Conservation (phyloP, 345 rosid genomes). For the Eucalyptus shirleyi region DNA sequence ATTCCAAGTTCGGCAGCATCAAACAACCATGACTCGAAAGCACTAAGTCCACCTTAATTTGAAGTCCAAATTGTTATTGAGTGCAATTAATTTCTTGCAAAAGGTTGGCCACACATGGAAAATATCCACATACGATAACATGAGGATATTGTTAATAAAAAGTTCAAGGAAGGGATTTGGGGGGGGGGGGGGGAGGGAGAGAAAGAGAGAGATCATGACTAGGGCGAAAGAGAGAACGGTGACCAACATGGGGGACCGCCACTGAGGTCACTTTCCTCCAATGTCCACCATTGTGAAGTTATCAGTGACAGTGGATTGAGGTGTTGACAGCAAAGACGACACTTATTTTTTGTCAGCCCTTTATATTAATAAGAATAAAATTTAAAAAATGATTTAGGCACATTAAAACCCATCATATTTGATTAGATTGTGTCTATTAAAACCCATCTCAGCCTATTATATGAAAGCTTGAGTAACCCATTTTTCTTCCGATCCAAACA, state of each 20-base stretch:
- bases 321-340: too few relatives aligned
- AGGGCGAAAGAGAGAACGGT: not conserved
- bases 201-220: too few relatives aligned
- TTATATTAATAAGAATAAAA: not conserved
- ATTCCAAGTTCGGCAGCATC: not conserved
- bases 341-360: not conserved
- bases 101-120: too few relatives aligned
- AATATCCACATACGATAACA: not conserved
- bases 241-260: not conserved
- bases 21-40: not conserved
- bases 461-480: too few relatives aligned
- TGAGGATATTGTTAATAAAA: not conserved
- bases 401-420: too few relatives aligned
- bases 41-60: too few relatives aligned
- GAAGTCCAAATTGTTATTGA: too few relatives aligned
- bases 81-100: too few relatives aligned
- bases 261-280: not conserved
- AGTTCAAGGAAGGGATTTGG: not conserved
- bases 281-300: not conserved
- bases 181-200: too few relatives aligned
- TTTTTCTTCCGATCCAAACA: not conserved
- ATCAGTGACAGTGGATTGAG: not conserved
- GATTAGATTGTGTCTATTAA: too few relatives aligned
- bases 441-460: too few relatives aligned
- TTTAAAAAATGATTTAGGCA: too few relatives aligned